A percentile compares a stretch with the other conserved stretches of the same genome.
Conservation (phyloP, 306 rosid genomes). For the Boehmeria nivea region DNA sequence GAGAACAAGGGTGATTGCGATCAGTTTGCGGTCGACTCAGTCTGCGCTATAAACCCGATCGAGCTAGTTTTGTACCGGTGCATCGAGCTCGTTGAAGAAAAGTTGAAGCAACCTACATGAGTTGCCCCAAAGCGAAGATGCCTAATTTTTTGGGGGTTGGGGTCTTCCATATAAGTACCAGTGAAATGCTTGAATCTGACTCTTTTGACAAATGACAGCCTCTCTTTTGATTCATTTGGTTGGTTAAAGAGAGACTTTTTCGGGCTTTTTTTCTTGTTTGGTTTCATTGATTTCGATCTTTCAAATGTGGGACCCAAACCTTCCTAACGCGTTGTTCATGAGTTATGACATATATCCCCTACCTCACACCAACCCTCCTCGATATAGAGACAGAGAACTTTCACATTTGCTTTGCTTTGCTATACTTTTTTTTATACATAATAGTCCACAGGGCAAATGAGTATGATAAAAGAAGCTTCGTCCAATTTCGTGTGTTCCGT, state of each 20-base stretch:
- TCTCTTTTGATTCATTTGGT: neutral
- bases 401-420: neutral
- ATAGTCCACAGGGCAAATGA: neutral
- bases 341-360: neutral
- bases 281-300: neutral
- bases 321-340: no score
- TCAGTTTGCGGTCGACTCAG: slow-evolving; percentile 39
- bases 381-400: neutral
- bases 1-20: slow-evolving; percentile 29
- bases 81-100: slow-evolving; percentile 80
- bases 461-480: neutral
- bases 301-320: no score
- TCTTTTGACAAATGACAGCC: neutral
- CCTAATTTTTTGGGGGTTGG: no score
- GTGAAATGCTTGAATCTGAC: neutral
- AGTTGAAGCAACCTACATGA: slow-evolving; percentile 27
- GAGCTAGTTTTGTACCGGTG: slow-evolving; percentile 82
- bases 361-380: neutral
- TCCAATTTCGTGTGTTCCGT: neutral
- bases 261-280: neutral
- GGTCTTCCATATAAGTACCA: neutral
- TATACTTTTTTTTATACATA: neutral
- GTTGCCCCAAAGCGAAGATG: neutral
- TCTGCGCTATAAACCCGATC: slow-evolving; percentile 64
- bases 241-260: neutral